phyloP scores from a whole-genome alignment of 306 rosid genomes.

The Acacia melanoxylon region DNA sequence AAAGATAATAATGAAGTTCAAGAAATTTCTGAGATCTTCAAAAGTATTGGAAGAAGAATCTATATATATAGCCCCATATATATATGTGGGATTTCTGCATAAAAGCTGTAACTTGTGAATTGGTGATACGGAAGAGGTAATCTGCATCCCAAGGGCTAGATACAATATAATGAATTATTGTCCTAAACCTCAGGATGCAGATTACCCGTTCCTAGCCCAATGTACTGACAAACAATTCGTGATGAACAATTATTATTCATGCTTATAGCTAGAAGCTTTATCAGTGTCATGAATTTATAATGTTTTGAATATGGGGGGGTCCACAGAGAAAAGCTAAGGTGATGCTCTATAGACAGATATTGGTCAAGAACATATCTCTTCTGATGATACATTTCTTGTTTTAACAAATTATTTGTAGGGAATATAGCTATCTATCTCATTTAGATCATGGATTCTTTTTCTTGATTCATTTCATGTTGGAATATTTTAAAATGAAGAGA shows the following conservation, averaged over 20 bases:
- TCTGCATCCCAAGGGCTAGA: not conserved
- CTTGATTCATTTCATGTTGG: not conserved
- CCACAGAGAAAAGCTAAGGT: not conserved
- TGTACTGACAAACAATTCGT: not conserved
- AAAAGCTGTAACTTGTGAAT: no score
- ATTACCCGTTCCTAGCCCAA: not conserved
- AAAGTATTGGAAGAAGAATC: not conserved
- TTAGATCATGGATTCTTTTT: not conserved
- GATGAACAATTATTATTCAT: not conserved
- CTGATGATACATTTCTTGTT: not conserved
- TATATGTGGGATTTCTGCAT: no score
- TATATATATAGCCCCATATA: no score
- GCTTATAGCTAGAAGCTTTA: not conserved
- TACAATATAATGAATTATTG: not conserved
- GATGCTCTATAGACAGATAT: not conserved
- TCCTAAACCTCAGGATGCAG: slow-evolving; percentile 44
- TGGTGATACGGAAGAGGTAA: no score
- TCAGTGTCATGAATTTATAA: not conserved
- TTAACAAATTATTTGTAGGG: not conserved
- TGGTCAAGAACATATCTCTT: no score
- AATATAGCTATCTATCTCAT: not conserved
- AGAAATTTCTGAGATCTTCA: no score
- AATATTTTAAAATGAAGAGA: no score
- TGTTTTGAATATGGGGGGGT: not conserved
- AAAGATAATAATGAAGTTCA: no score